These are phyloP conservation scores for Thoreauomyces humboldtii DNA, from an alignment of 192 early-diverging fungal genomes.

Conservation along the genomic window DNA sequence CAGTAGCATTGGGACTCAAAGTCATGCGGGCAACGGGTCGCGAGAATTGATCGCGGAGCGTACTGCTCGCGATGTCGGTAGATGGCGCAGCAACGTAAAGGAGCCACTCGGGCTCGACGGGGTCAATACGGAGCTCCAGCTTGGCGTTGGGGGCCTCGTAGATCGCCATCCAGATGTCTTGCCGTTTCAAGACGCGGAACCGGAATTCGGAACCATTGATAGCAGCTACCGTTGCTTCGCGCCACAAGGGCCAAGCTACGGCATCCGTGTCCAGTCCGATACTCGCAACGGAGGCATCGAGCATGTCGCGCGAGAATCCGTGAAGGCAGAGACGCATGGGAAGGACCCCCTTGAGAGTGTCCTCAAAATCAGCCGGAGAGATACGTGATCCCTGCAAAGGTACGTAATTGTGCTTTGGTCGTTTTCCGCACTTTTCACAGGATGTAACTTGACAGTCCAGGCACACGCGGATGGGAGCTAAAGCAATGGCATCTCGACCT, in stretches of 20 bases:
- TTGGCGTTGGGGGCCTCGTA: constrained; percentile 30
- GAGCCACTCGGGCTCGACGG: constrained; percentile 26
- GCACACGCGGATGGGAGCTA: constrained; percentile 28
- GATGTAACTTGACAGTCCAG: constrained; percentile 35
- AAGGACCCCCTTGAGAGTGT: constrained; percentile 22
- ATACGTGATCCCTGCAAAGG: neutral
- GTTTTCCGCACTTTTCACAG: constrained; percentile 38
- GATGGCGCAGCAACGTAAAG: constrained; percentile 27
- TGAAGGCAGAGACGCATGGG: constrained; percentile 33
- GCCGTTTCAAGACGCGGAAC: constrained; percentile 33
- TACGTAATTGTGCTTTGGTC: constrained; percentile 43
- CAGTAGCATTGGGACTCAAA: neutral
- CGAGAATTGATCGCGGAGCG: constrained; percentile 27
- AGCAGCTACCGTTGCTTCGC: constrained; percentile 15
- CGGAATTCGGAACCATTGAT: constrained; percentile 31
- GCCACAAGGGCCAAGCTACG: too few species aligned
- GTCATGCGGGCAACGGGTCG: constrained; percentile 37
- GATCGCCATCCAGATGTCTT: constrained; percentile 33
- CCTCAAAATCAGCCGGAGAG: constrained; percentile 28
- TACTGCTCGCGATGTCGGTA: constrained; percentile 10
- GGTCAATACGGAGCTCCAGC: constrained; percentile 35
- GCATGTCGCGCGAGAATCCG: constrained; percentile 24
- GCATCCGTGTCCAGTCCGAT: neutral
- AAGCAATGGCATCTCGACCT: constrained; percentile 29
- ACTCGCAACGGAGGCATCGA: neutral